These are phyloP conservation scores for Chaetomiaceae sp. DNA, from an alignment of 2,329 filamentous ascomycete species.

Conservation along the genomic window DNA sequence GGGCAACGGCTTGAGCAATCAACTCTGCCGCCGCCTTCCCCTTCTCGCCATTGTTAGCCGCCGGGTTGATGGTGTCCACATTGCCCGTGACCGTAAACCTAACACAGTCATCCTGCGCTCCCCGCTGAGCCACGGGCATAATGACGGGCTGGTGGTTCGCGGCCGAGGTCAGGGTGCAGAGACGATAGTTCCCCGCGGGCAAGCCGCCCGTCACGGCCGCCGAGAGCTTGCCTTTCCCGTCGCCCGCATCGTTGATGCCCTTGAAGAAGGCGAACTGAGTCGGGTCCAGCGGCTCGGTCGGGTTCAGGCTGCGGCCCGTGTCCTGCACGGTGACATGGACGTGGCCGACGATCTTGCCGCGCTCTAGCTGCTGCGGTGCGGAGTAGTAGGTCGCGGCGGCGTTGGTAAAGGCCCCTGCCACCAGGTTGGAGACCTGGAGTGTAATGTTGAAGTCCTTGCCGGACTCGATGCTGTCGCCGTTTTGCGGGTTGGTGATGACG, in stretches of 20 bases:
- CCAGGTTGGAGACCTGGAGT: conserved; percentile 49
- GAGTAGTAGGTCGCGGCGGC: conserved; percentile 56
- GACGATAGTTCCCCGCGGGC: conserved; percentile 39
- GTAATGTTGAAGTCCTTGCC: conserved; percentile 50
- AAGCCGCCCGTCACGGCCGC: conserved; percentile 37
- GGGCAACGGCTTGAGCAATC: conserved; percentile 26
- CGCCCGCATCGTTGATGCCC: conserved; percentile 38
- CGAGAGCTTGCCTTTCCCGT: conserved; percentile 35
- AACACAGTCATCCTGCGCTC: conserved; percentile 43
- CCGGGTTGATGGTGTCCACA: conserved; percentile 26
- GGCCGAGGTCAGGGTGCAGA: conserved; percentile 40
- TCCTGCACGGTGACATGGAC: conserved; percentile 57
- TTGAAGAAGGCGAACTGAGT: conserved; percentile 42
- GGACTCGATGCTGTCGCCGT: conserved; percentile 43
- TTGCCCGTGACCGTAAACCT: conserved; percentile 37
- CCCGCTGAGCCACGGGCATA: conserved; percentile 43
- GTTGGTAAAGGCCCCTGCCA: conserved; percentile 56
- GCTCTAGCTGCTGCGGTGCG: conserved; percentile 49
- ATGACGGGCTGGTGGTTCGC: conserved; percentile 43
- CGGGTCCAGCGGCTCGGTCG: conserved; percentile 46
- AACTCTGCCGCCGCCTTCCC: conserved; percentile 24
- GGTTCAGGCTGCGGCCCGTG: conserved; percentile 47
- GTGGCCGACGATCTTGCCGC: conserved; percentile 53
- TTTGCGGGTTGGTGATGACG: conserved; percentile 48
- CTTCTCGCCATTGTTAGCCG: conserved; percentile 29